These are phyloP conservation scores for Trametes sanguinea DNA, from an alignment of 768 basidiomycete species.

Conservation along the genomic window DNA sequence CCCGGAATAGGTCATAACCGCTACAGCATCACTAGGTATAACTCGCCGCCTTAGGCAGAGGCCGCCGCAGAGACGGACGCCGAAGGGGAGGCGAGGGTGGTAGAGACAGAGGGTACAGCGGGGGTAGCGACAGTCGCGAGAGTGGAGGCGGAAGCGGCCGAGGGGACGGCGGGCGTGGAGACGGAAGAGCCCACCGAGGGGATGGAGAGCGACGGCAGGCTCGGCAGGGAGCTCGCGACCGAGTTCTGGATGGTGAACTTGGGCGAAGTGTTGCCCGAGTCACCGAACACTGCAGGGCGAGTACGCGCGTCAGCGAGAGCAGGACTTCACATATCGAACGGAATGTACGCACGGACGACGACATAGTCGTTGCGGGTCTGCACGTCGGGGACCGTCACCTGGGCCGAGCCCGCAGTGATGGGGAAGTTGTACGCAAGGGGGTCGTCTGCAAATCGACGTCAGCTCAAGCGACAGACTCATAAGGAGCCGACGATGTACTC, in stretches of 20 bases:
- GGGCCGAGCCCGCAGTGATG: constrained; percentile 40
- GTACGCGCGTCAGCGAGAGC: not conserved
- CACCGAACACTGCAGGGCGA: constrained; percentile 43
- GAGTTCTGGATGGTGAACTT: constrained; percentile 30
- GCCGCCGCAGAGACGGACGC: too few relatives aligned
- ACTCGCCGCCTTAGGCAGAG: not conserved
- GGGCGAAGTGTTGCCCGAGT: constrained; percentile 43
- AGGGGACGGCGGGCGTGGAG: constrained; percentile 22
- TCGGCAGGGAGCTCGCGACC: not conserved
- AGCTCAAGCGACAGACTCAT: not conserved
- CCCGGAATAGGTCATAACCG: not conserved
- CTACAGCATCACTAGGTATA: not conserved
- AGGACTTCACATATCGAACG: not conserved
- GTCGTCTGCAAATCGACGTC: constrained; percentile 34
- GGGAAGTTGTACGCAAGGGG: constrained; percentile 47
- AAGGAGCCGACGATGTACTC: not conserved
- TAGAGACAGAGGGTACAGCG: constrained; percentile 30
- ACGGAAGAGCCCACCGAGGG: constrained; percentile 26
- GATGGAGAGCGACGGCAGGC: not conserved
- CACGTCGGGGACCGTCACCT: constrained; percentile 43
- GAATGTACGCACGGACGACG: constrained; percentile 42
- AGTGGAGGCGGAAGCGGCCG: constrained; percentile 5
- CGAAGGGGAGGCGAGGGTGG: not conserved
- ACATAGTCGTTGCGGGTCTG: constrained; percentile 43
- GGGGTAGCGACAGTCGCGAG: not conserved